These are phyloP conservation scores for Trypanosoma platydactyli DNA, from an alignment of 208 protist species.

Conservation along the genomic window DNA sequence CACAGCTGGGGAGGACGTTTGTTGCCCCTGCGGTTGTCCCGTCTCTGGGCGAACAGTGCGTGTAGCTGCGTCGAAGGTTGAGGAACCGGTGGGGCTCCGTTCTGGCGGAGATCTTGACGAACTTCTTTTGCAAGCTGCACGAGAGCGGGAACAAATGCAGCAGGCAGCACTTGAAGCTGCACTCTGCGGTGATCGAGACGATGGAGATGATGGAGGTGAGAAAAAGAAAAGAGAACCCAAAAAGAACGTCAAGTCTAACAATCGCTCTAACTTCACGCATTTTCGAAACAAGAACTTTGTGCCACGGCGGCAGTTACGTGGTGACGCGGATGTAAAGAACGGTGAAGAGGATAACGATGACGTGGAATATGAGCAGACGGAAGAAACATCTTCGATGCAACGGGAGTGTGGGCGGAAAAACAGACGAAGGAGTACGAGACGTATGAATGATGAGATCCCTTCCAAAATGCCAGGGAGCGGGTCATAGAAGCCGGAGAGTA, in stretches of 20 bases:
- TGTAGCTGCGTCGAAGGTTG: constrained; percentile 24
- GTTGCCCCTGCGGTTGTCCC: constrained; percentile 31
- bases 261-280: constrained; percentile 84
- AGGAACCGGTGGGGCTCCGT: constrained; percentile 16
- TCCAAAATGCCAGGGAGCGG: neutral
- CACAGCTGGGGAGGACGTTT: constrained; percentile 13
- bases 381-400: neutral
- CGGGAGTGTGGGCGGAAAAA: constrained; percentile 7
- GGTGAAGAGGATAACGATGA: constrained; percentile 16
- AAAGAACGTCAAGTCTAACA: constrained; percentile 90
- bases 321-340: constrained; percentile 8
- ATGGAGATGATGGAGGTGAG: constrained; percentile 26
- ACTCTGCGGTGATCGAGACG: constrained; percentile 5
- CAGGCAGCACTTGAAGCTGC: constrained; percentile 32
- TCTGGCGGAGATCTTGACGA: constrained; percentile 46
- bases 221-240: constrained; percentile 53
- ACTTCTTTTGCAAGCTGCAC: constrained; percentile 48
- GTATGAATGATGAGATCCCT: neutral
- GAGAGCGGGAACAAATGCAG: constrained; percentile 24
- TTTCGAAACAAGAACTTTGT: constrained; percentile 89
- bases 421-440: neutral
- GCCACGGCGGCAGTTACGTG: constrained; percentile 22
- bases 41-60: constrained; percentile 22
- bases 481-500: constrained; percentile 8
- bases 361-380: constrained; percentile 3